Percentiles rank a stretch among this genome's conserved stretches.
phyloP scores from a whole-genome alignment of 345 rosid species.

The Sonneratia alba region DNA sequence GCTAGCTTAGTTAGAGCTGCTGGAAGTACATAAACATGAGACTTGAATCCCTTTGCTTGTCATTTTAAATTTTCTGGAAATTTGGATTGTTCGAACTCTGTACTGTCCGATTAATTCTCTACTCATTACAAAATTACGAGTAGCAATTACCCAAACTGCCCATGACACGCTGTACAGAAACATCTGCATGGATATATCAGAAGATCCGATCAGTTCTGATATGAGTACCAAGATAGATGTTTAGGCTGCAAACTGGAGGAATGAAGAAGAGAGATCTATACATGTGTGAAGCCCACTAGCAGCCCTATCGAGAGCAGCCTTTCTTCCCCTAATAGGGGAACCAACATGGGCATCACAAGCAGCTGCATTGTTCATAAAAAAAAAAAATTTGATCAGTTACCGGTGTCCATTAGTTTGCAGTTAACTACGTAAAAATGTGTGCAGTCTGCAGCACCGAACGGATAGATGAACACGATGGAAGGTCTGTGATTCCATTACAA shows the following conservation, averaged over 20 bases:
- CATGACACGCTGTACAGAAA: constrained; percentile 61
- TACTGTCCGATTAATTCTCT: neutral
- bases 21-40: neutral
- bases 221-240: neutral
- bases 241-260: neutral
- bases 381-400: neutral
- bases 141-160: constrained; percentile 62
- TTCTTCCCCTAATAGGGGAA: constrained; percentile 45
- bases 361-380: constrained; percentile 37
- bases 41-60: neutral
- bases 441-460: too few species aligned
- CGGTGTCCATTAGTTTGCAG: too few species aligned
- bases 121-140: neutral
- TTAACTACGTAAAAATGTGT: too few species aligned
- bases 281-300: constrained; percentile 30
- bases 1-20: neutral
- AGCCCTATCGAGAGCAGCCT: constrained; percentile 71
- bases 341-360: constrained; percentile 54
- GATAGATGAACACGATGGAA: too few species aligned
- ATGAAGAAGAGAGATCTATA: constrained; percentile 13
- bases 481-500: too few species aligned
- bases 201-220: neutral
- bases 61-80: neutral
- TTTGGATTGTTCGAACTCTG: neutral
- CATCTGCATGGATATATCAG: constrained; percentile 33